Base-by-base conservation (phyloP, 306 rosid genomes). In the Dalbergia cultrata region DNA sequence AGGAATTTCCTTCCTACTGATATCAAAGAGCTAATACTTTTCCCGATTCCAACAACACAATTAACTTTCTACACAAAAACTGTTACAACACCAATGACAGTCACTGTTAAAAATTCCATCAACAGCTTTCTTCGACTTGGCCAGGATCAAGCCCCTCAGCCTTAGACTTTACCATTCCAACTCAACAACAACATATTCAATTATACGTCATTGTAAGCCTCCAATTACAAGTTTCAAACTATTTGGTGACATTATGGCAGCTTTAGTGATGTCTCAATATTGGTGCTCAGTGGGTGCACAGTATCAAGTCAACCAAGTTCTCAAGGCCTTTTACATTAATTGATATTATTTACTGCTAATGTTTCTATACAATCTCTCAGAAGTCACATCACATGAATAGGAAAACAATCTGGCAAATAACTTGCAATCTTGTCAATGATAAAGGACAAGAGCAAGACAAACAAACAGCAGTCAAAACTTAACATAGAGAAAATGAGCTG, bases 361-460 rank as follows among this genome's bases (percentile, higher is more conserved):
- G 33, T 39, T 52, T 67, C 75, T 34, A 52, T 65, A 71, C 11
- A 47, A 37, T 26, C 57, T 44, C 41, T 59, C 35, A 58, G 19
- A 67, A 81, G 18, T 62, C 52, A 74, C 54, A 63, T 67, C 19
- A 67, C 66, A 81, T 21, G 54, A 63, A 35, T 33, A 73, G 13
- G 8, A 66, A 75, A 75, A 62, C 57, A 45, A 63, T 53, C 52
- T 74, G 39, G 78, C 33, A 77, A 49, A 72, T 43, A 21, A 74
- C 60, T 19, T 52, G 75, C 67, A 73, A 37, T 18, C 65, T 57
- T 41, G 59, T 70, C 52, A 47, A 34, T 19, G 47, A 75, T 39
- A 61, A 81, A 76, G 57, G 80, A 58, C 74, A 3, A 45, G 31
- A 26, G 67, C 34, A 13, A 60, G 63, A 74, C 77, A 64, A 76